These are phyloP conservation scores for Plenodomus tracheiphilus DNA, from an alignment of 2,329 filamentous ascomycete genomes.

Conservation along the genomic window DNA sequence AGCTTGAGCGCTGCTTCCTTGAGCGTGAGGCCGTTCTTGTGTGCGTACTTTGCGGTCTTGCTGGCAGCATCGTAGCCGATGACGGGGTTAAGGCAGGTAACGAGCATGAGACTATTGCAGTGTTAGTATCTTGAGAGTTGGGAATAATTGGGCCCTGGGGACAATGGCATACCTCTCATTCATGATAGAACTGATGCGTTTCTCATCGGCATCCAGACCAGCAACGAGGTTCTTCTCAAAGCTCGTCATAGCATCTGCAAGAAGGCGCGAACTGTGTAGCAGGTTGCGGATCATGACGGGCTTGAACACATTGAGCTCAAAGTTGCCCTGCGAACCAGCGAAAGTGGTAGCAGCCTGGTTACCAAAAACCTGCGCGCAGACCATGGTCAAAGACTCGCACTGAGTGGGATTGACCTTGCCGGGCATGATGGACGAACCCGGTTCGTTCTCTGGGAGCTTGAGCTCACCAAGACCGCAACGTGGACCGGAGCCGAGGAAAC, in stretches of 20 bases:
- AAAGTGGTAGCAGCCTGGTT: conserved; percentile 94
- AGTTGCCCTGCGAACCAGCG: conserved; percentile 95
- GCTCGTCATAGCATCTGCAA: conserved; percentile 89
- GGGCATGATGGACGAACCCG: conserved; percentile 97
- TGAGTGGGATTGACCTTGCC: conserved; percentile 99
- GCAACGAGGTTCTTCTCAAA: conserved; percentile 92
- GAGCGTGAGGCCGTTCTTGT: conserved; percentile 95
- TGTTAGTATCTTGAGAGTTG: conserved; percentile 9
- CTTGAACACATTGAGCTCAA: conserved; percentile 99
- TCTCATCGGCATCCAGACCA: conserved; percentile 90
- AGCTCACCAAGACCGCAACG: conserved; percentile 95
- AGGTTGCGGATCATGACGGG: conserved; percentile 94
- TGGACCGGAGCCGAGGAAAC: conserved; percentile 93
- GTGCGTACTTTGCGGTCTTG: conserved; percentile 69
- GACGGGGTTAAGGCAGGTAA: conserved; percentile 68
- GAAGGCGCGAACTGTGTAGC: conserved; percentile 84
- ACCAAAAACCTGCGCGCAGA: conserved; percentile 96
- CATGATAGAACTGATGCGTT: conserved; percentile 85
- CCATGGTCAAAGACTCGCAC: conserved; percentile 96
- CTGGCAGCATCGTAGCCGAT: conserved; percentile 39
- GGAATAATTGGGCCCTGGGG: background rate
- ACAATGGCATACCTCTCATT: conserved; percentile 98
- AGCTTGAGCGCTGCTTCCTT: conserved; percentile 95
- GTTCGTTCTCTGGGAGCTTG: conserved; percentile 94
- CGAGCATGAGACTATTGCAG: conserved; percentile 80